These are phyloP conservation scores for Solanum hybrid DNA, from an alignment of 305 asterid species.

Conservation along the genomic window DNA sequence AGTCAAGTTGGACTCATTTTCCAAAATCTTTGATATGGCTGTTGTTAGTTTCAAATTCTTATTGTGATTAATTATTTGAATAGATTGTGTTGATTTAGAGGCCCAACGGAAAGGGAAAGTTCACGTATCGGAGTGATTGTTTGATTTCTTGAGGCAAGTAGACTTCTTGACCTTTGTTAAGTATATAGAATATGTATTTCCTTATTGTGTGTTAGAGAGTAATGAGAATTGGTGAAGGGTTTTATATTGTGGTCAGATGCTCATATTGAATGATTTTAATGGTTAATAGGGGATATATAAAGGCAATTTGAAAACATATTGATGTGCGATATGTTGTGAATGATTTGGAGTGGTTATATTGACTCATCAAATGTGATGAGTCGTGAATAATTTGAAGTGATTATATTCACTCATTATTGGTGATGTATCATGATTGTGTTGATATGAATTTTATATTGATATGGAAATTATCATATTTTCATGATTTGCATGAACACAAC, in stretches of 20 bases:
- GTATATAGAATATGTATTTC: neutral
- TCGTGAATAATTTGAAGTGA: neutral
- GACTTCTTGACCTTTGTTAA: neutral
- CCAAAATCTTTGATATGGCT: neutral
- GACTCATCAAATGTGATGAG: neutral
- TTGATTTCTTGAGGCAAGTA: neutral
- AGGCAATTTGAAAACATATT: neutral
- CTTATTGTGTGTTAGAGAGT: neutral
- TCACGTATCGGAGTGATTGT: neutral
- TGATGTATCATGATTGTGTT: neutral
- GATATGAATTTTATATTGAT: neutral
- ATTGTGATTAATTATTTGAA: neutral
- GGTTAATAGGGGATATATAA: neutral
- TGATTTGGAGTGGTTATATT: neutral
- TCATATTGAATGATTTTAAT: neutral
- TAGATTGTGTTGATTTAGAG: neutral
- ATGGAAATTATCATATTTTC: neutral
- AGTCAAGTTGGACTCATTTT: neutral
- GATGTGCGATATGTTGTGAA: neutral
- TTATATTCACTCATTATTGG: neutral
- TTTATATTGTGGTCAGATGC: neutral
- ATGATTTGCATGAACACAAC: neutral
- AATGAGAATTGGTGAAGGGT: neutral
- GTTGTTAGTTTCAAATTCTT: neutral
- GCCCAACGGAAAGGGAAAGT: neutral